Evolutionary conservation across 306 rosid species (phyloP).

Genomic region (Cucumis sativus): DNA sequence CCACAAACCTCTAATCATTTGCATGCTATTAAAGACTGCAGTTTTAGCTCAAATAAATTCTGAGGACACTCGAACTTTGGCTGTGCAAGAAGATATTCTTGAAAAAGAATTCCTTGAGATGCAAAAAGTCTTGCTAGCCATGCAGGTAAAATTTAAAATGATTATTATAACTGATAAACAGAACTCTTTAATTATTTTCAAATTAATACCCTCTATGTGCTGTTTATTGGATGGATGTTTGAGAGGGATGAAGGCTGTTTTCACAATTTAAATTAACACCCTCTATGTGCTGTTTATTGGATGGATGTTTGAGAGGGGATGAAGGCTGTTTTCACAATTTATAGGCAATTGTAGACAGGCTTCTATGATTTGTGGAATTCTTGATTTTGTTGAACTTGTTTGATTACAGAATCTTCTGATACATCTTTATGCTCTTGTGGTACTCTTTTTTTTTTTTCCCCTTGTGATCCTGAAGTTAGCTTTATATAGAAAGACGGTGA

Average conservation of each 20-base stretch:
- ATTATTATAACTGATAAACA: not conserved
- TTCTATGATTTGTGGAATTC: not conserved
- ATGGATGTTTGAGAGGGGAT: too few species aligned
- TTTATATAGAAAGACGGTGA: not conserved
- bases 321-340: too few species aligned
- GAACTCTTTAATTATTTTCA: not conserved
- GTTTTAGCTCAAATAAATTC: slow-evolving; percentile 70
- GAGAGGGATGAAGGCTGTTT: not conserved
- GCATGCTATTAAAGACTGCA: slow-evolving; percentile 57
- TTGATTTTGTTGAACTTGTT: not conserved
- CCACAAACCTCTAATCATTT: slow-evolving; percentile 10
- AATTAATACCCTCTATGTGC: not conserved
- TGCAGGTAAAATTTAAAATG: slow-evolving; percentile 51
- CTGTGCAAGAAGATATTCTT: slow-evolving; percentile 55
- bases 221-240: not conserved
- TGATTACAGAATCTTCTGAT: not conserved
- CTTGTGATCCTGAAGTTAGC: not conserved
- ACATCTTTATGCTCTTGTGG: not conserved
- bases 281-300: too few species aligned
- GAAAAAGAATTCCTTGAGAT: slow-evolving; percentile 89
- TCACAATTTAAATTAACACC: too few species aligned
- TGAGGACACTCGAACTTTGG: slow-evolving; percentile 73
- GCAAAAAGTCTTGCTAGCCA: slow-evolving; percentile 76
- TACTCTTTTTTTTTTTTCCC: not conserved
- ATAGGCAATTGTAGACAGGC: not conserved